Evolutionary conservation across 2,329 filamentous ascomycete species (phyloP).

Genomic region (Ceratocystis huliohia): DNA sequence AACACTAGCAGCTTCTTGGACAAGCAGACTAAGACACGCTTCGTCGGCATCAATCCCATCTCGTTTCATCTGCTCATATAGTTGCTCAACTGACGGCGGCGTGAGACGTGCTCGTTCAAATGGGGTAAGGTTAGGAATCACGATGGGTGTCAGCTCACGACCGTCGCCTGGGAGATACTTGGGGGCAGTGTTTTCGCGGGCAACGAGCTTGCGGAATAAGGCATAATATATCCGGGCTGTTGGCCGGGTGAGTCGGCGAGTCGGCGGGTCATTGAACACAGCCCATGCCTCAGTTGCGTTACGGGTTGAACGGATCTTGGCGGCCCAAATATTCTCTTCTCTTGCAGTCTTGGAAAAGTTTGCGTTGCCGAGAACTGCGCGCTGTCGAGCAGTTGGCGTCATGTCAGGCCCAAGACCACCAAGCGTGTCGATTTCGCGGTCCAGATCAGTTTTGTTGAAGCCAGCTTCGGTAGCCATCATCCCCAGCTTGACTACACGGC

Average conservation of each 20-base stretch:
- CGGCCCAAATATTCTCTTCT: slow-evolving; percentile 36
- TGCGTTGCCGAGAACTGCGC: slow-evolving; percentile 25
- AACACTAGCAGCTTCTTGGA: slow-evolving; percentile 37
- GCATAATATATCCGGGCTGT: slow-evolving; percentile 40
- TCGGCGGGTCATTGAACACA: slow-evolving; percentile 32
- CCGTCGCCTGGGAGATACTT: slow-evolving; percentile 23
- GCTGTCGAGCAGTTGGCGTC: slow-evolving; percentile 45
- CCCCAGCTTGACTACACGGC: slow-evolving; percentile 41
- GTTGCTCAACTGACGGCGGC: slow-evolving; percentile 44
- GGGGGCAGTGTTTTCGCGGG: slow-evolving; percentile 24
- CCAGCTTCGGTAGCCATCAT: slow-evolving; percentile 45
- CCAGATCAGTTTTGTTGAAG: slow-evolving; percentile 36
- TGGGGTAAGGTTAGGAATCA: slow-evolving; percentile 42
- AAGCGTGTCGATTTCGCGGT: slow-evolving; percentile 38
- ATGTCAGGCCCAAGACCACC: slow-evolving; percentile 40
- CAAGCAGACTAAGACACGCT: slow-evolving; percentile 41
- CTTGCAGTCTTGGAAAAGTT: background rate
- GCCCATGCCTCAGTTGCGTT: slow-evolving; percentile 51
- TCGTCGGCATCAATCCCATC: slow-evolving; percentile 37
- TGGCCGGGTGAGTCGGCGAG: slow-evolving; percentile 27
- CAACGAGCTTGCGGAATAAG: slow-evolving; percentile 47
- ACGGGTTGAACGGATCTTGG: slow-evolving; percentile 44
- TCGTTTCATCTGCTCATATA: slow-evolving; percentile 47
- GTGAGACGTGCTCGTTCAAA: slow-evolving; percentile 50
- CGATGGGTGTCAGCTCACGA: slow-evolving; percentile 22